Percentiles rank a stretch among this genome's conserved stretches.
Conservation (phyloP, 2,329 filamentous ascomycete species). For the Spiromastix sp. region DNA sequence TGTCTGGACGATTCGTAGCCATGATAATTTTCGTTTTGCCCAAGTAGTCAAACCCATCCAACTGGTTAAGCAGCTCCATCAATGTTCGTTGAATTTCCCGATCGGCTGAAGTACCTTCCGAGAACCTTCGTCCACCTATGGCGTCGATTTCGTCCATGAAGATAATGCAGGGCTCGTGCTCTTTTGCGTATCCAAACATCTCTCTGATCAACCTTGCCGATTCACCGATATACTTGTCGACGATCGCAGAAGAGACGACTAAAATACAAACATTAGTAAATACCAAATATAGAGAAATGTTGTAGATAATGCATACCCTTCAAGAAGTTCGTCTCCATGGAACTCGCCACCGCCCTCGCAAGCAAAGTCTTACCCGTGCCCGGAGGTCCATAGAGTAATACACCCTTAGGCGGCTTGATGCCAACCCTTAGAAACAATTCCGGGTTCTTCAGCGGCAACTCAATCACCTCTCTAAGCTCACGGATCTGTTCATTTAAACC, state of each 20-base stretch:
- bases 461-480: conserved; percentile 94
- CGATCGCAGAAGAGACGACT: conserved; percentile 98
- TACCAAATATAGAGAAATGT: neutral
- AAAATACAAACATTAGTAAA: conserved; percentile 8
- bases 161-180: conserved; percentile 98
- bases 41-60: conserved; percentile 97
- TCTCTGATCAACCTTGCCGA: conserved; percentile 94
- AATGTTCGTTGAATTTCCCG: conserved; percentile 96
- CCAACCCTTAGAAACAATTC: conserved; percentile 94
- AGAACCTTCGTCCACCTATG: conserved; percentile 92
- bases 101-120: conserved; percentile 93
- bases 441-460: conserved; percentile 95
- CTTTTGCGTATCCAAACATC: conserved; percentile 99
- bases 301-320: conserved; percentile 55
- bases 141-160: conserved; percentile 99
- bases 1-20: conserved; percentile 96
- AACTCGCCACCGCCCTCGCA: conserved; percentile 88
- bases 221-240: conserved; percentile 99
- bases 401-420: conserved; percentile 98
- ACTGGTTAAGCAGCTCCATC: conserved; percentile 97
- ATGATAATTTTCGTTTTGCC: conserved; percentile 99
- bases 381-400: conserved; percentile 88
- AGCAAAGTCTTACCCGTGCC: conserved; percentile 95
- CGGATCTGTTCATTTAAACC: conserved; percentile 97
- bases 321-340: conserved; percentile 94